Evolutionary conservation across 176 grass and related monocot genomes (phyloP).

Genomic region (Bonia amplexicaulis): DNA sequence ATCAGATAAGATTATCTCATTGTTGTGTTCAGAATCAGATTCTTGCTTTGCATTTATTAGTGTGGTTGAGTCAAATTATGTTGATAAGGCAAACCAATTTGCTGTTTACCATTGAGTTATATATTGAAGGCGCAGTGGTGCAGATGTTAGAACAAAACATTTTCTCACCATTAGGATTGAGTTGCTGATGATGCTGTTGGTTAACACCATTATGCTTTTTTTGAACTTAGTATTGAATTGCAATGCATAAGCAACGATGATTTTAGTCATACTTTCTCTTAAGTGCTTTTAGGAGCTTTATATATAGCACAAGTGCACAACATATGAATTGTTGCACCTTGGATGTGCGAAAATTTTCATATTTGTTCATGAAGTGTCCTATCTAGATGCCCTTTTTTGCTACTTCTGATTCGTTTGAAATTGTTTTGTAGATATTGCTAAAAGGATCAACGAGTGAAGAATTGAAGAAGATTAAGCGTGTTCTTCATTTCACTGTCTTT

Average conservation of each 20-base stretch:
- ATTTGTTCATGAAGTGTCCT: background rate
- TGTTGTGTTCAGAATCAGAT: background rate
- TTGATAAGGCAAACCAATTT: background rate
- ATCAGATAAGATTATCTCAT: slow-evolving; percentile 3
- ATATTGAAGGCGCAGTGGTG: background rate
- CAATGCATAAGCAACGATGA: background rate
- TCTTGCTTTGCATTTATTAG: background rate
- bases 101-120: background rate
- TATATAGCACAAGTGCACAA: background rate
- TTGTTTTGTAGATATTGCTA: slow-evolving; percentile 77
- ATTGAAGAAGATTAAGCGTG: slow-evolving; percentile 85
- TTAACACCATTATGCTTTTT: background rate
- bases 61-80: background rate
- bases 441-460: slow-evolving; percentile 77
- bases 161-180: background rate
- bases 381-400: background rate
- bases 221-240: background rate
- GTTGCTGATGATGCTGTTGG: background rate
- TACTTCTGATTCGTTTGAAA: slow-evolving; percentile 17
- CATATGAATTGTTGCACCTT: background rate
- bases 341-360: background rate
- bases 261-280: background rate
- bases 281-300: background rate
- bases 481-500: slow-evolving; percentile 87
- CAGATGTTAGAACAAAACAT: background rate